phyloP scores from a whole-genome alignment of 345 rosid genomes.

The Lumnitzera littorea region DNA sequence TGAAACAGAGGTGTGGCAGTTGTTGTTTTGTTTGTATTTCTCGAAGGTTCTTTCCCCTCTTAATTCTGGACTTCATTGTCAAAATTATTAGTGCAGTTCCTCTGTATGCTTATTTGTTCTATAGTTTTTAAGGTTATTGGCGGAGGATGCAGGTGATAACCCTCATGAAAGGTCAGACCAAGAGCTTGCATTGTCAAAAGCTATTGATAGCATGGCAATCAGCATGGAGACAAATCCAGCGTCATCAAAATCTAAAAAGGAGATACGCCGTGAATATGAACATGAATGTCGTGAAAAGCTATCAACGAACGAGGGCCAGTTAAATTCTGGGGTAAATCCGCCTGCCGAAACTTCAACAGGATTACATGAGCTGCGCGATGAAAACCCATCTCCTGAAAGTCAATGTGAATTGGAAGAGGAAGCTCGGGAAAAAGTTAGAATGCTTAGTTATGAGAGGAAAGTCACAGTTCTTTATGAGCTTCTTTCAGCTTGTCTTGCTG shows the following conservation, averaged over 20 bases:
- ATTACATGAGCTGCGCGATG: slow-evolving; percentile 11
- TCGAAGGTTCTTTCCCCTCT: not conserved
- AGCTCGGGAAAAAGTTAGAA: slow-evolving; percentile 48
- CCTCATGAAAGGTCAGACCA: slow-evolving; percentile 41
- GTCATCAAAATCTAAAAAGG: slow-evolving; percentile 50
- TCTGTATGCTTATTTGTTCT: not conserved
- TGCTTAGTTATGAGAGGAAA: slow-evolving; percentile 68
- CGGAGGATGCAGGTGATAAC: slow-evolving; percentile 57
- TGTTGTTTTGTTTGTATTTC: not conserved
- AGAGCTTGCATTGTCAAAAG: slow-evolving; percentile 66
- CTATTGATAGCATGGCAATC: slow-evolving; percentile 53
- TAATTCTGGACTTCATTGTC: not conserved
- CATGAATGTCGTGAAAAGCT: slow-evolving; percentile 64
- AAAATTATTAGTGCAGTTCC: not conserved
- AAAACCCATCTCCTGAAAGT: slow-evolving; percentile 18
- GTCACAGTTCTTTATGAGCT: slow-evolving; percentile 76
- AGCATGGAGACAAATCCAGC: slow-evolving; percentile 43
- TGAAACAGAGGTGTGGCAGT: not conserved
- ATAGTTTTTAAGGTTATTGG: slow-evolving; percentile 70
- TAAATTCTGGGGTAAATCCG: slow-evolving; percentile 21
- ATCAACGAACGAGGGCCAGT: slow-evolving; percentile 33
- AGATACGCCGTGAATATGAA: slow-evolving; percentile 71
- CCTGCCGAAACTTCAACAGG: slow-evolving; percentile 11
- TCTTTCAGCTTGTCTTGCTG: slow-evolving; percentile 88
- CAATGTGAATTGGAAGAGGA: slow-evolving; percentile 32